These are phyloP conservation scores for Heritiera littoralis DNA, from an alignment of 345 rosid genomes.

Conservation along the genomic window DNA sequence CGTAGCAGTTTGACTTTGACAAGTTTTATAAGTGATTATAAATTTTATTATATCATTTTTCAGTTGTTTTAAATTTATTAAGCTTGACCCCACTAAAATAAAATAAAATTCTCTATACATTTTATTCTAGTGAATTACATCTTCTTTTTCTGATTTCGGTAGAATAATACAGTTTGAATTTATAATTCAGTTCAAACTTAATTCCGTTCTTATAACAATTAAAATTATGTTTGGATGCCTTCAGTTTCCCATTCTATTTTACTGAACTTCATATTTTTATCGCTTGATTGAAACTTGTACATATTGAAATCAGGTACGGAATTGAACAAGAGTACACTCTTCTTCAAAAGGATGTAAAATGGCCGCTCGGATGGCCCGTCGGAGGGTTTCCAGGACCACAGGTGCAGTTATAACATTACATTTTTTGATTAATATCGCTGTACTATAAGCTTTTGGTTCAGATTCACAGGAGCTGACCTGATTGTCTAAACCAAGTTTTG, in stretches of 20 bases:
- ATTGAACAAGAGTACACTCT: conserved; percentile 85
- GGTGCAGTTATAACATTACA: conserved; percentile 30
- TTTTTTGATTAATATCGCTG: background rate
- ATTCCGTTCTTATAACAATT: no score
- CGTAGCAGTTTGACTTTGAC: background rate
- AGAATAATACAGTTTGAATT: no score
- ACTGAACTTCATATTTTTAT: no score
- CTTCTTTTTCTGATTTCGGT: no score
- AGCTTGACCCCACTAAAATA: background rate
- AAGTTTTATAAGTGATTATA: no score
- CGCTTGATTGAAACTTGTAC: background rate
- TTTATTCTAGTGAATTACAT: no score
- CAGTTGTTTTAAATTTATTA: background rate
- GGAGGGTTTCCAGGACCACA: conserved; percentile 86
- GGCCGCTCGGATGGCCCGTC: conserved; percentile 82
- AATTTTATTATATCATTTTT: no score
- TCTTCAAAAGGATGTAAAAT: conserved; percentile 54
- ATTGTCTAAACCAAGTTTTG: background rate
- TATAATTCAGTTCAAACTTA: no score
- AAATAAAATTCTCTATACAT: no score
- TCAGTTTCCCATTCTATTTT: no score
- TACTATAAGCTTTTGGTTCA: background rate
- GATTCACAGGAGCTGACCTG: no score
- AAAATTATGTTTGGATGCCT: no score
- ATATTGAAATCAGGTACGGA: conserved; percentile 50